These are phyloP conservation scores for Paradendryphiella salina DNA, from an alignment of 2,329 filamentous ascomycete species.

Conservation along the genomic window DNA sequence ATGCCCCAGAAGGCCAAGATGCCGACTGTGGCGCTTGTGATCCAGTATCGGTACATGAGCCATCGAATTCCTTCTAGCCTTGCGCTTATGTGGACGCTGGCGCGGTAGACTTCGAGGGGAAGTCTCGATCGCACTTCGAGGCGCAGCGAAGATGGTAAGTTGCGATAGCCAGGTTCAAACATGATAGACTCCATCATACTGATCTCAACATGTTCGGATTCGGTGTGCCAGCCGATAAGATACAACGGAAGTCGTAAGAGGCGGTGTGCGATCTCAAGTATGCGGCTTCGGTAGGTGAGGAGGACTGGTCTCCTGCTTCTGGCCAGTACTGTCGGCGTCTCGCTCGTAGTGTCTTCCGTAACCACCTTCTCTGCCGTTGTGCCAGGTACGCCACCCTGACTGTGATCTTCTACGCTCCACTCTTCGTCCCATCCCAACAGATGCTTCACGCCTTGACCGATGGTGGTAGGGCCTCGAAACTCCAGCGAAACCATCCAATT, in stretches of 20 bases:
- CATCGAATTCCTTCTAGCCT: constrained; percentile 71
- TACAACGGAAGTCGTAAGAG: constrained; percentile 63
- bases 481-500: constrained; percentile 94
- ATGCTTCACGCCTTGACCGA: constrained; percentile 17
- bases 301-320: constrained; percentile 73
- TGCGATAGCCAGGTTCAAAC: constrained; percentile 61
- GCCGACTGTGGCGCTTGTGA: constrained; percentile 70
- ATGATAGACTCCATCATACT: constrained; percentile 72
- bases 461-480: constrained; percentile 55
- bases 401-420: constrained; percentile 34
- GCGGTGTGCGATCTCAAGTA: constrained; percentile 35
- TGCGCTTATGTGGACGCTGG: constrained; percentile 70
- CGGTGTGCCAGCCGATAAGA: constrained; percentile 65
- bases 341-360: constrained; percentile 1
- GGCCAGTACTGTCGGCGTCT: constrained; percentile 40
- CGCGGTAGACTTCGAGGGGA: constrained; percentile 75
- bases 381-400: constrained; percentile 16
- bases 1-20: constrained; percentile 74
- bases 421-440: constrained; percentile 40
- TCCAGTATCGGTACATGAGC: constrained; percentile 81
- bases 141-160: constrained; percentile 58
- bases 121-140: constrained; percentile 71
- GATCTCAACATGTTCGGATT: constrained; percentile 66
- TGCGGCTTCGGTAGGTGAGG: constrained; percentile 71
- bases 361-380: constrained; percentile 13